A percentile compares a stretch with the other conserved stretches of the same genome.
phyloP scores from a whole-genome alignment of 176 grass and related monocot genomes.

The Paspalum notatum region DNA sequence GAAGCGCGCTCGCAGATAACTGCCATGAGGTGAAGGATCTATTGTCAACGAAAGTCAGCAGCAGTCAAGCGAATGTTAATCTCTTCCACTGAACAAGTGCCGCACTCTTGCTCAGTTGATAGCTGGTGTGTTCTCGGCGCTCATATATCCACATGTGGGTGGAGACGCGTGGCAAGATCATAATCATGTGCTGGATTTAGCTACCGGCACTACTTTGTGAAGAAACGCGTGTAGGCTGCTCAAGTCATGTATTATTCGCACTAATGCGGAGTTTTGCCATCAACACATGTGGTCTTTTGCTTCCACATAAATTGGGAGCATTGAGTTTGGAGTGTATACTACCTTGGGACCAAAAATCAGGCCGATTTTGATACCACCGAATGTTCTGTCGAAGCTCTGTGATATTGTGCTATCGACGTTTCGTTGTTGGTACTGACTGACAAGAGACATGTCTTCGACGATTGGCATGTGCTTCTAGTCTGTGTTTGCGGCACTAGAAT shows the following conservation, averaged over 20 bases:
- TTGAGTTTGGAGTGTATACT: not conserved
- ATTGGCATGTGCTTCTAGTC: not conserved
- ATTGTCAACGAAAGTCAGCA: not conserved
- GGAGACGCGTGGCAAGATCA: not conserved
- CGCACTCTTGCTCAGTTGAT: not conserved
- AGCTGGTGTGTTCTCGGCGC: not conserved
- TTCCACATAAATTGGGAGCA: not conserved
- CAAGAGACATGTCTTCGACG: not conserved
- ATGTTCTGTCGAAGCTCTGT: not conserved
- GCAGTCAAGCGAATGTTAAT: not conserved
- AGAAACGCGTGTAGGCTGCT: not conserved
- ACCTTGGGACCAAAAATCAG: not conserved
- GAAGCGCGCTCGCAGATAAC: constrained; percentile 61
- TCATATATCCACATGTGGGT: not conserved
- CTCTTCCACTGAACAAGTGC: not conserved
- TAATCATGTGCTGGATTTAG: not conserved
- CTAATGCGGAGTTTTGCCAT: not conserved
- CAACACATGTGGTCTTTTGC: not conserved
- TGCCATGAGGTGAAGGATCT: constrained; percentile 3
- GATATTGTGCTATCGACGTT: not conserved
- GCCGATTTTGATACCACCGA: constrained; percentile 5
- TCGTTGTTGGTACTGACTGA: not conserved
- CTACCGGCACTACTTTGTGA: not conserved
- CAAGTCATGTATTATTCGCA: not conserved
- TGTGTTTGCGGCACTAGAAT: too few species aligned